A percentile compares a stretch with the other conserved stretches of the same genome.
Conservation (phyloP, 1,139 yeast genomes). For the Geotrichum histeridarum region DNA sequence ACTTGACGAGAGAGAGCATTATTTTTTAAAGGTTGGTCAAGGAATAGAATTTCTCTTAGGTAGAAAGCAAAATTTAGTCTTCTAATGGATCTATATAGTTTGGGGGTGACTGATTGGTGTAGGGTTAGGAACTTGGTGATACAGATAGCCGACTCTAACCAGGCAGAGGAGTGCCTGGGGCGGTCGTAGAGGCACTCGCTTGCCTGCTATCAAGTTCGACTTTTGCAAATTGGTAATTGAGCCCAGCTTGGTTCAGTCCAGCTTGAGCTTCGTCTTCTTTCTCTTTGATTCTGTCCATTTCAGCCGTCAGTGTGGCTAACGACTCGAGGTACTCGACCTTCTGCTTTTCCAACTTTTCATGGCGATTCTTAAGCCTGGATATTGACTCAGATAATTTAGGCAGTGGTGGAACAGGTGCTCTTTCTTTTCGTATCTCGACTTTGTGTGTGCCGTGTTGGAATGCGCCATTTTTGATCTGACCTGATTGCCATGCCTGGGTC, state of each 20-base stretch:
- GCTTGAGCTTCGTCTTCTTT: slow-evolving; percentile 19
- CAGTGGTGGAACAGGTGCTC: background rate
- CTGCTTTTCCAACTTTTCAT: background rate
- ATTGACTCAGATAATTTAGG: background rate
- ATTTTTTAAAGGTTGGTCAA: background rate
- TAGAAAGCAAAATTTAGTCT: too few species aligned
- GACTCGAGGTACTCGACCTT: slow-evolving; percentile 4
- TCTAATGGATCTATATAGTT: too few species aligned
- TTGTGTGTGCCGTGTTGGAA: background rate
- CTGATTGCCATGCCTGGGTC: slow-evolving; percentile 3
- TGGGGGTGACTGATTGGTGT: background rate
- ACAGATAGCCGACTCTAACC: background rate
- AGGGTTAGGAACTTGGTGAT: slow-evolving; percentile 15
- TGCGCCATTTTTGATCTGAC: slow-evolving; percentile 2
- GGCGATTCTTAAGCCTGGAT: background rate
- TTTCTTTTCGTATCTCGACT: background rate
- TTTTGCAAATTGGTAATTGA: slow-evolving; percentile 13
- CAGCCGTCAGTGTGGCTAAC: slow-evolving; percentile 15
- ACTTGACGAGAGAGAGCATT: slow-evolving; percentile 7
- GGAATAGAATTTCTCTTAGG: background rate
- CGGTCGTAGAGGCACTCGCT: slow-evolving; percentile 2
- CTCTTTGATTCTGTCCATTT: slow-evolving; percentile 16
- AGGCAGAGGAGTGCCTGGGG: background rate
- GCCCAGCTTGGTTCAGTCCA: slow-evolving; percentile 18
- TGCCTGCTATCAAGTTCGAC: slow-evolving; percentile 10